Evolutionary conservation across 1,139 yeast genomes (phyloP).

Genomic region (Blastobotrys proliferans): DNA sequence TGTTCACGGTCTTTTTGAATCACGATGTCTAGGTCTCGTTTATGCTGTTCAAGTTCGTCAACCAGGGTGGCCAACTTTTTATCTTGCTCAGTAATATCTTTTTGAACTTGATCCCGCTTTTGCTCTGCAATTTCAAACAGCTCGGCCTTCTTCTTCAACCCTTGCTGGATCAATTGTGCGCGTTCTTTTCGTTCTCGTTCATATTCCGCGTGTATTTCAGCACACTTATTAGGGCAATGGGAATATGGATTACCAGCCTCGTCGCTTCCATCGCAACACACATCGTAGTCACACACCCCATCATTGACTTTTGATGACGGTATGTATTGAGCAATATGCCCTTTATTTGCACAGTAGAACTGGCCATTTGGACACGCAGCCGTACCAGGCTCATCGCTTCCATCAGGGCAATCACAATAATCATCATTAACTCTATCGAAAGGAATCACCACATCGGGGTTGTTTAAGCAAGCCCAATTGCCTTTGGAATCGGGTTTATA

Average conservation of each 20-base stretch:
- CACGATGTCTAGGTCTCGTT: slow-evolving; percentile 31
- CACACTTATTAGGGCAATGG: slow-evolving; percentile 43
- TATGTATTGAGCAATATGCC: slow-evolving; percentile 43
- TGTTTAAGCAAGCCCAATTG: slow-evolving; percentile 65
- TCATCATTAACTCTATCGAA: slow-evolving; percentile 75
- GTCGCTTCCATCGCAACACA: slow-evolving; percentile 95
- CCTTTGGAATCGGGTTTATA: slow-evolving; percentile 52
- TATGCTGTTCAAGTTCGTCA: slow-evolving; percentile 21
- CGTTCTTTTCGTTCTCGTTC: slow-evolving; percentile 32
- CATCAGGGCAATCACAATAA: slow-evolving; percentile 96
- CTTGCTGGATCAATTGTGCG: slow-evolving; percentile 33
- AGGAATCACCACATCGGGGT: slow-evolving; percentile 59
- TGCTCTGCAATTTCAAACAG: slow-evolving; percentile 31
- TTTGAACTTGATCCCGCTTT: slow-evolving; percentile 25
- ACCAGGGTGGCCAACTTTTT: slow-evolving; percentile 20
- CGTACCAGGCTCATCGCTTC: slow-evolving; percentile 96
- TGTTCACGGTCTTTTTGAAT: slow-evolving; percentile 31
- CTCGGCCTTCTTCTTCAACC: slow-evolving; percentile 35
- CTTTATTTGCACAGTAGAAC: slow-evolving; percentile 77
- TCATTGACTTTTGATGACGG: slow-evolving; percentile 68
- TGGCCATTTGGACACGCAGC: slow-evolving; percentile 62
- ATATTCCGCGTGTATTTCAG: slow-evolving; percentile 41
- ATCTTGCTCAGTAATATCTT: slow-evolving; percentile 23
- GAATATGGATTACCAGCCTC: slow-evolving; percentile 44
- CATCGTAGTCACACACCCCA: slow-evolving; percentile 86